A percentile compares a stretch with the other conserved stretches of the same genome.
Evolutionary conservation across 83 land plant genomes (phyloP).

Genomic region (Isoetes engelmannii): DNA sequence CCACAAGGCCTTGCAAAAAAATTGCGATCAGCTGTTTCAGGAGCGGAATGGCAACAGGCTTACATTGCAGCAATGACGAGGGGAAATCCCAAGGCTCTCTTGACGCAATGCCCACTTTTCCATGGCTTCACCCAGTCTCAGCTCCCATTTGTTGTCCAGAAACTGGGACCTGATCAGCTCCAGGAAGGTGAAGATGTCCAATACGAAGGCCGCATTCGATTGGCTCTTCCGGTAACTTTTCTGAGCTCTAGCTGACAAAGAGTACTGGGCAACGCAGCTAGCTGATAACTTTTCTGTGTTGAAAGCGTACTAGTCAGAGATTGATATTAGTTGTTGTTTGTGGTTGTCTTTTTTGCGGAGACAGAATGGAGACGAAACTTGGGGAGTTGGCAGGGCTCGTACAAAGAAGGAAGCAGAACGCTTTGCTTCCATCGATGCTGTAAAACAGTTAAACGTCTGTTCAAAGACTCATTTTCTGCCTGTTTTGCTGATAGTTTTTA

Average conservation of each 20-base stretch:
- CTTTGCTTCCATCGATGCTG: slow-evolving; percentile 29
- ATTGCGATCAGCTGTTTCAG: no score
- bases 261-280: no score
- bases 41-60: slow-evolving; percentile 9
- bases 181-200: neutral
- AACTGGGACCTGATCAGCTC: neutral
- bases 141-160: slow-evolving; percentile 18
- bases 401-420: slow-evolving; percentile 32
- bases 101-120: slow-evolving; percentile 24
- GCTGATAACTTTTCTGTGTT: no score
- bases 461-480: neutral
- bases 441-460: slow-evolving; percentile 25
- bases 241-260: no score
- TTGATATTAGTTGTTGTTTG: no score
- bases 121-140: slow-evolving; percentile 23
- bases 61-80: slow-evolving; percentile 27
- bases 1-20: no score
- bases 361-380: slow-evolving; percentile 28
- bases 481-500: neutral
- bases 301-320: no score
- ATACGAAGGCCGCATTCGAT: slow-evolving; percentile 22
- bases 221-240: slow-evolving; percentile 20
- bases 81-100: slow-evolving; percentile 28
- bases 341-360: no score
- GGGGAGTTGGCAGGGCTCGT: slow-evolving; percentile 21